A percentile compares a stretch with the other conserved stretches of the same genome.
phyloP scores from a whole-genome alignment of 495 filamentous ascomycete genomes.

The Rhizodiscina lignyota region DNA sequence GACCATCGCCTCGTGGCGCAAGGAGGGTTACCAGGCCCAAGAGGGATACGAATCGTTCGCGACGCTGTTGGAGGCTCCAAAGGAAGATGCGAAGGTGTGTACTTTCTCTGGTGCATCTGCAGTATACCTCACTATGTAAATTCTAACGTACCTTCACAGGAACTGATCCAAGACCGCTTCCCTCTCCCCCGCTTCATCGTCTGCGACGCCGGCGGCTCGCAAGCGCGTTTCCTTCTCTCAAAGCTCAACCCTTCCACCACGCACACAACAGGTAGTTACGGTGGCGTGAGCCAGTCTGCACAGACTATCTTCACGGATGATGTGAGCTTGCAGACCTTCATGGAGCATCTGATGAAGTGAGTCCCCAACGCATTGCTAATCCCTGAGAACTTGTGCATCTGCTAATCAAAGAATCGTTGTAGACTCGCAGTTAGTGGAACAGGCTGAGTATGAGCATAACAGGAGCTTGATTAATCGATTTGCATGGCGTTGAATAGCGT shows the following conservation, averaged over 20 bases:
- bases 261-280: constrained; percentile 86
- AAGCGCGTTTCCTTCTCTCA: constrained; percentile 91
- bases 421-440: no score
- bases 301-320: constrained; percentile 99
- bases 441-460: no score
- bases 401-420: neutral
- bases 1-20: constrained; percentile 95
- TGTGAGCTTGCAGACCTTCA: constrained; percentile 95
- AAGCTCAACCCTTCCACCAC: constrained; percentile 98
- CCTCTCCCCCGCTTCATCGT: constrained; percentile 97
- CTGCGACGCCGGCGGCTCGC: constrained; percentile 93
- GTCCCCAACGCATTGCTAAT: no score
- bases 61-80: constrained; percentile 75
- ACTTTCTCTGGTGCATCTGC: constrained; percentile 6
- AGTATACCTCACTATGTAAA: constrained; percentile 1
- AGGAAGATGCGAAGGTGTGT: constrained; percentile 85
- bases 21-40: constrained; percentile 95
- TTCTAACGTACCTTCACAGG: constrained; percentile 33
- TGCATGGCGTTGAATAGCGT: no score
- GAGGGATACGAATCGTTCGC: constrained; percentile 98
- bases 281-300: constrained; percentile 74
- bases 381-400: neutral
- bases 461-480: no score
- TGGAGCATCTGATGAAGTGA: constrained; percentile 99
- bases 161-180: constrained; percentile 94